Base-by-base conservation (phyloP, 1,284 basidiomycete species). In the Trametes pubescens region DNA sequence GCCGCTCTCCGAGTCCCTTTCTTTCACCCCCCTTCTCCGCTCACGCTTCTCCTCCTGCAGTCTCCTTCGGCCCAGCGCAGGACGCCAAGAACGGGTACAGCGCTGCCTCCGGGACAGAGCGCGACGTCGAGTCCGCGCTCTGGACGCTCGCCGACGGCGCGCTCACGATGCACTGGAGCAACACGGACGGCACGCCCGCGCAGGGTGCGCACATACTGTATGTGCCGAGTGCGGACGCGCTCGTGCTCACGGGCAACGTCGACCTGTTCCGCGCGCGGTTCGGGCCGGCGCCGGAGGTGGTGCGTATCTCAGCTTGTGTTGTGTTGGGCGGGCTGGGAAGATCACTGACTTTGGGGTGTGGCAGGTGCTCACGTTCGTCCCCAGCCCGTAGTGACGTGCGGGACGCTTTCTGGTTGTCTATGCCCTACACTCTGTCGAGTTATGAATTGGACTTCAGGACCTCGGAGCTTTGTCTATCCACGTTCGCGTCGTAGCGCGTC, bases 81-180 rank as follows among this genome's bases (percentile, higher is more conserved):
- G 1, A 22, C 18, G 55, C 26, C 11, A 51, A 62, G 8, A 74
- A 70, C 65, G 51, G 63, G 47, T 73, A 66, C 68, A 61, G 64
- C 9, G 64, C 57, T 40, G 63, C 67, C 1, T 64, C 64, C 21
- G 66, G 60, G 22, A 24, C 57, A 26, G 3, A 51, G 13, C 61
- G 62, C 46, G 53, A 21, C 47, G 34, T 64, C 43, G 71, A 74
- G 62, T 71, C 70, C 35, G 64, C 63, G 18, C 64, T 74, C 43
- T 75, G 72, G 72, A 51, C 34, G 26, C 26, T 68, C 59, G 16
- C 44, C 29, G 40, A 60, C 26, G 47, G 61, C 48, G 43, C 51
- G 21, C 46, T 73, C 44, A 49, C 44, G 9, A 48, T 69, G 29
- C 32, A 57, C 16, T 75, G 72, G 71, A 44, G 68, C 49, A 73